Percentiles rank a stretch among this genome's conserved stretches.
phyloP scores from a whole-genome alignment of 768 basidiomycete species.

The Clitopilus passeckerianus region DNA sequence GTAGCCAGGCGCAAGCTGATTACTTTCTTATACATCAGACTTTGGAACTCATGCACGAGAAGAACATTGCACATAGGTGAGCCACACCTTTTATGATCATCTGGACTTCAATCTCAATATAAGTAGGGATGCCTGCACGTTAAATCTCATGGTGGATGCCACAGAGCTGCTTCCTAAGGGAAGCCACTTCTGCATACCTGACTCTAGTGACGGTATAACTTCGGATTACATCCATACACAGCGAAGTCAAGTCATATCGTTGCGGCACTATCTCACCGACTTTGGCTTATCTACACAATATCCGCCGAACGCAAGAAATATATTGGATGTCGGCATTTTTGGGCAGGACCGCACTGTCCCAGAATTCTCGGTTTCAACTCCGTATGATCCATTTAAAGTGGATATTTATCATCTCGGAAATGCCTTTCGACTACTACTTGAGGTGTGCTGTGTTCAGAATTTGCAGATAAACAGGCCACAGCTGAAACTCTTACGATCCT shows the following conservation, averaged over 20 bases:
- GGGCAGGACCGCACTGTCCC: constrained; percentile 19
- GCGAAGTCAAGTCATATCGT: constrained; percentile 16
- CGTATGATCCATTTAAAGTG: constrained; percentile 23
- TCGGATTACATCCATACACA: constrained; percentile 1
- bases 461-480: no score
- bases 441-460: no score
- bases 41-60: constrained; percentile 16
- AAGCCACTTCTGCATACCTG: constrained; percentile 2
- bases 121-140: constrained; percentile 15
- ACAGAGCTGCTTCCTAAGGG: constrained; percentile 8
- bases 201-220: background rate
- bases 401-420: constrained; percentile 23
- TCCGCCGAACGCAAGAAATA: background rate
- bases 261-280: constrained; percentile 23
- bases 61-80: constrained; percentile 11
- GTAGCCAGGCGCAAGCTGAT: background rate
- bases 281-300: constrained; percentile 15
- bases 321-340: constrained; percentile 3
- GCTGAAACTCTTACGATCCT: no score
- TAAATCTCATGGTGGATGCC: constrained; percentile 12
- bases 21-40: constrained; percentile 8
- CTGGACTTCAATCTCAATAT: background rate
- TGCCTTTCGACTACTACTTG: no score
- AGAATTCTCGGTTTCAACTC: constrained; percentile 13
- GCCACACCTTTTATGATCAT: background rate